phyloP scores from a whole-genome alignment of 129 eudicot species.

The Arctium minus region DNA sequence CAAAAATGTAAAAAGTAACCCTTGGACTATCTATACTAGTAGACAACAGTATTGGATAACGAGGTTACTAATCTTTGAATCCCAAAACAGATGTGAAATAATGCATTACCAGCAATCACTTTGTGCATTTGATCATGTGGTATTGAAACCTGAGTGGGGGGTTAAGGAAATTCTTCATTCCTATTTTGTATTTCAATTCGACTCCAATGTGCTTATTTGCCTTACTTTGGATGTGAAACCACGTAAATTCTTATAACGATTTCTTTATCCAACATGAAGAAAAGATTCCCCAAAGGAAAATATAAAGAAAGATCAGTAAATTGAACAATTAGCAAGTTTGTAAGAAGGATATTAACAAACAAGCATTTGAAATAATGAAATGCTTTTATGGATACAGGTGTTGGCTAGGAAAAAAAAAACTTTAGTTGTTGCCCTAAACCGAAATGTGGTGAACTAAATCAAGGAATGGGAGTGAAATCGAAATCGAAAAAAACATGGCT shows the following conservation, averaged over 20 bases:
- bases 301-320: neutral
- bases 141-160: constrained; percentile 40
- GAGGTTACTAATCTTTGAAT: constrained; percentile 5
- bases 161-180: constrained; percentile 28
- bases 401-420: no score
- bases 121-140: no score
- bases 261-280: neutral
- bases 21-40: neutral
- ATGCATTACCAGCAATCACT: constrained; percentile 60
- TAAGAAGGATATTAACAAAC: neutral
- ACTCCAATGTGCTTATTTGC: neutral
- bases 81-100: constrained; percentile 76
- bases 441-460: no score
- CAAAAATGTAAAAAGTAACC: neutral
- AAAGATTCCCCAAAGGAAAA: neutral
- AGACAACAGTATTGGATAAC: neutral
- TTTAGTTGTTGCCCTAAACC: no score
- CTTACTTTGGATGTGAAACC: neutral
- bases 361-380: constrained; percentile 1
- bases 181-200: neutral
- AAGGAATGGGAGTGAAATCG: no score
- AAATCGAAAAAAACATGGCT: no score
- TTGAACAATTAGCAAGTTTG: neutral
- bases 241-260: neutral
- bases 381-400: constrained; percentile 54